These are phyloP conservation scores for Tremella fuciformis DNA, from an alignment of 768 basidiomycete genomes.

Conservation along the genomic window DNA sequence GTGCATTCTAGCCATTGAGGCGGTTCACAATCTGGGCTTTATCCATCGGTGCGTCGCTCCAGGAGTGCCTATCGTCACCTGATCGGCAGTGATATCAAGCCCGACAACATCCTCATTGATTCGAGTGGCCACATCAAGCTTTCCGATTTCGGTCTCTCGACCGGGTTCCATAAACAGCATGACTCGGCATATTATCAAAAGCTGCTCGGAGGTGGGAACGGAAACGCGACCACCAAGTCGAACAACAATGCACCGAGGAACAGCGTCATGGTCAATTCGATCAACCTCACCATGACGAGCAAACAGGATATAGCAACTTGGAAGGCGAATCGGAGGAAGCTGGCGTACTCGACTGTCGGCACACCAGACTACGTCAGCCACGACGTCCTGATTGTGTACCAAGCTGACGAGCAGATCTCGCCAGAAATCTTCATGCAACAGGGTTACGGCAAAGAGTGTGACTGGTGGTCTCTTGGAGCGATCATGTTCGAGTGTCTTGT, in stretches of 20 bases:
- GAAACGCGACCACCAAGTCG: constrained; percentile 31
- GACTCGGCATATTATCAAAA: constrained; percentile 93
- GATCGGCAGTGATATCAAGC: constrained; percentile 84
- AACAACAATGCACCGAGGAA: constrained; percentile 61
- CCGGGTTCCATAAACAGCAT: constrained; percentile 98
- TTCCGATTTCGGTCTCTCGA: constrained; percentile 96
- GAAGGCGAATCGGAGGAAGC: constrained; percentile 95
- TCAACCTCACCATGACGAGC: constrained; percentile 89
- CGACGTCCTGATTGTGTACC: neutral
- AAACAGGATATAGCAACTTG: constrained; percentile 86
- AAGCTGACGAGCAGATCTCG: constrained; percentile 60
- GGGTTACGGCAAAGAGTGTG: constrained; percentile 97
- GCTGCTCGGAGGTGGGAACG: constrained; percentile 64
- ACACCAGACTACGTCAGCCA: constrained; percentile 72
- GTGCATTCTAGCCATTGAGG: constrained; percentile 94
- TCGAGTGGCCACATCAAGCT: constrained; percentile 95
- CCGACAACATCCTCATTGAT: constrained; percentile 98
- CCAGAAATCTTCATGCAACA: constrained; percentile 95
- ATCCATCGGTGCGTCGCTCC: constrained; percentile 75
- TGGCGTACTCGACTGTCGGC: constrained; percentile 96
- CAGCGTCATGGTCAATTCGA: constrained; percentile 95
- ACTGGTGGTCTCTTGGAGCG: constrained; percentile 98
- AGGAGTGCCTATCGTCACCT: constrained; percentile 8
- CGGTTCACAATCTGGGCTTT: constrained; percentile 94
- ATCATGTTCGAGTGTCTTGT: constrained; percentile 99